Percentiles rank a stretch among this genome's conserved stretches.
Conservation (phyloP, 768 basidiomycete genomes). For the Serendipita vermifera region DNA sequence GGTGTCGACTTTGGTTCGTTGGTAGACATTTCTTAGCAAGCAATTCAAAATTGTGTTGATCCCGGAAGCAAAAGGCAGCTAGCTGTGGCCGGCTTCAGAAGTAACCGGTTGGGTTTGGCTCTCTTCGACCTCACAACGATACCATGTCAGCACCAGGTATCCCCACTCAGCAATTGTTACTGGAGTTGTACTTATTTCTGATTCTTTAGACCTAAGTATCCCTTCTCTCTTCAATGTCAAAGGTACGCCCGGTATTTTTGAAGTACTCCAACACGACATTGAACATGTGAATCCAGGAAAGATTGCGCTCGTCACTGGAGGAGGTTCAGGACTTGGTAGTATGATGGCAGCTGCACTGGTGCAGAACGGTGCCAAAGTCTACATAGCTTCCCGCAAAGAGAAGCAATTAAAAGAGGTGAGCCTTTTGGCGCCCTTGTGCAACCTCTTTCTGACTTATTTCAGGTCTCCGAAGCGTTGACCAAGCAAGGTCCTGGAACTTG, state of each 20-base stretch:
- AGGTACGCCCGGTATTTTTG: conserved; percentile 57
- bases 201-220: conserved; percentile 35
- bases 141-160: conserved; percentile 8
- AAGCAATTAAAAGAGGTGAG: conserved; percentile 58
- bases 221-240: conserved; percentile 49
- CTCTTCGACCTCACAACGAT: background rate
- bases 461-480: conserved; percentile 50
- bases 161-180: background rate
- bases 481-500: conserved; percentile 45
- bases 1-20: background rate
- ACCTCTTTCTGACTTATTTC: conserved; percentile 3
- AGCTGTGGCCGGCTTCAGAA: background rate
- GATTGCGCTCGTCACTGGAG: conserved; percentile 67
- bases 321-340: conserved; percentile 70
- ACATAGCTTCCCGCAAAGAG: conserved; percentile 81
- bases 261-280: background rate
- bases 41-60: background rate
- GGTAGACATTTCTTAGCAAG: background rate
- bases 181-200: background rate
- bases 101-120: background rate
- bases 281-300: background rate
- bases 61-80: background rate
- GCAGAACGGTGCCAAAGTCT: conserved; percentile 77
- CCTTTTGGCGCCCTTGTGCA: background rate
- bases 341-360: conserved; percentile 76